Evolutionary conservation across 768 basidiomycete genomes (phyloP).

Genomic region (Russula emetica): DNA sequence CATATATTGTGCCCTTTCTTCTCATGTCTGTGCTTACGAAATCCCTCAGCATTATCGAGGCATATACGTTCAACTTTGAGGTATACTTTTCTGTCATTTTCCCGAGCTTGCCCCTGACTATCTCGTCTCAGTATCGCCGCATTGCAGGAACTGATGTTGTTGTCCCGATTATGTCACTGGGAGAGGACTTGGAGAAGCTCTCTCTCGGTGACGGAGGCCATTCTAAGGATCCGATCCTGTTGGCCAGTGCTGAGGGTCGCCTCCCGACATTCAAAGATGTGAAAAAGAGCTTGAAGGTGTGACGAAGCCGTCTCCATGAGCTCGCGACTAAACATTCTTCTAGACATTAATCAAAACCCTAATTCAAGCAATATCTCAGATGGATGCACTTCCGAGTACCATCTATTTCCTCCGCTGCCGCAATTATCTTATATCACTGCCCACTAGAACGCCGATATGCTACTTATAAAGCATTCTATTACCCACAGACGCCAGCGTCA

Average conservation of each 20-base stretch:
- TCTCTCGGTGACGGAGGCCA: constrained; percentile 38
- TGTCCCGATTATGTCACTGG: constrained; percentile 72
- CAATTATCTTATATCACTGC: constrained; percentile 4
- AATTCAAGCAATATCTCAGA: constrained; percentile 71
- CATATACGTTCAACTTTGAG: constrained; percentile 84
- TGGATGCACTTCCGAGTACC: constrained; percentile 76
- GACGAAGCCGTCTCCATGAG: neutral
- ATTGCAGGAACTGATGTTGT: constrained; percentile 54
- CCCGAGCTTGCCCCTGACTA: neutral
- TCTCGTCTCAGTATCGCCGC: constrained; percentile 54
- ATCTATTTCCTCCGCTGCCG: neutral
- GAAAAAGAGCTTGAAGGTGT: constrained; percentile 74
- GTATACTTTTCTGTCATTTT: constrained; percentile 12
- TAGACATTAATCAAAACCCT: constrained; percentile 74
- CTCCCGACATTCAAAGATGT: constrained; percentile 75
- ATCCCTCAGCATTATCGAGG: constrained; percentile 66
- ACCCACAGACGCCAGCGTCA: constrained; percentile 68
- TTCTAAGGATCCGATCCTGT: constrained; percentile 52
- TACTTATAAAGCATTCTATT: constrained; percentile 87
- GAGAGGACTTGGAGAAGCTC: constrained; percentile 52
- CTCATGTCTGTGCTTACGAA: constrained; percentile 13
- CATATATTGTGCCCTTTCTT: constrained; percentile 32
- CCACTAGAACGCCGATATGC: constrained; percentile 69
- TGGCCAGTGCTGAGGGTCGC: constrained; percentile 55
- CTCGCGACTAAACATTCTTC: constrained; percentile 3